Base-by-base conservation (phyloP, 352 stramenopile species). In the Halophytophthora polymorphica region DNA sequence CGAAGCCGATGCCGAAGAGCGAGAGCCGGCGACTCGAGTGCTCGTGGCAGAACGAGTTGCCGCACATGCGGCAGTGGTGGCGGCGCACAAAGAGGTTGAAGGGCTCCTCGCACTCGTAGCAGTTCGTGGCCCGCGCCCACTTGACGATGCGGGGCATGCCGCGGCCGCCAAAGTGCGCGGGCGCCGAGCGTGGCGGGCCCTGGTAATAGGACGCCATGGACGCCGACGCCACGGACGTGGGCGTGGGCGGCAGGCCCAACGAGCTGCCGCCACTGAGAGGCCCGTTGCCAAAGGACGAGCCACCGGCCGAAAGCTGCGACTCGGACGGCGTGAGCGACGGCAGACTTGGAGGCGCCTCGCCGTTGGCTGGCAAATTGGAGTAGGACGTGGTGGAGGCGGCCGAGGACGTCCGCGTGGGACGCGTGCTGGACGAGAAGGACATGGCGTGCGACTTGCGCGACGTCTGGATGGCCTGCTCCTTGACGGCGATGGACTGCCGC, bases 31-130 rank as follows among this genome's bases (percentile, higher is more conserved):
- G 77, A 41, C 64, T 91, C 31, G 85, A 93, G 56, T 93, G 83
- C 33, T 93, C 77, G 49, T 92, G 80, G 47, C 85, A 95, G 65
- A 95, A 95, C 38, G 82, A 93, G 39, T 88, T 88, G 18, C 85
- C 85, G 41, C 85, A 95, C 73, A 91, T 89, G 23, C 85, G 85
- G 52, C 85, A 95, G 57, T 95, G 83, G 48, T 95, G 85, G 13
- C 85, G 82, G 5, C 84, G 80, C 41, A 85, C 71, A 21, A 95
- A 95, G 4, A 95, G 52, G 44, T 84, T 91, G 62, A 95, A 95
- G 8, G 77, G 52, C 41, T 90, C 81, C 13, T 93, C 50, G 56
- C 84, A 95, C 64, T 92, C 84, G 58, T 90, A 88, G 60, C 84
- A 95, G 44, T 88, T 75, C 52, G 71, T 88, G 48, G 78, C 82